These are phyloP conservation scores for Arthrobotrys iridis DNA, from an alignment of 2,329 filamentous ascomycete species.

Conservation along the genomic window DNA sequence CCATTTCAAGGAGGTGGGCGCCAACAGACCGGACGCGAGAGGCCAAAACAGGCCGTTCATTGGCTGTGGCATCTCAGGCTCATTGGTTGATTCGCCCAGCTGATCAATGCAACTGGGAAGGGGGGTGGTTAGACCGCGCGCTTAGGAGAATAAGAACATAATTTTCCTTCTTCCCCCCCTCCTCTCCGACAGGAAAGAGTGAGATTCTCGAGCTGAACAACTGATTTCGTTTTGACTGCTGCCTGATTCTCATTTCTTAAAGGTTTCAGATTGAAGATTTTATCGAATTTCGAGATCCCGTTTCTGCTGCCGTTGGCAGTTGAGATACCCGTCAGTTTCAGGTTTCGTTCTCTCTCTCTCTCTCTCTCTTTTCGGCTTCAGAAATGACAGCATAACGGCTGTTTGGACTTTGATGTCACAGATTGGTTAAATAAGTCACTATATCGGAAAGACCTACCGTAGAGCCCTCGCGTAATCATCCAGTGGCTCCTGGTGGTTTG, in stretches of 20 bases:
- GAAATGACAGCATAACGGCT: constrained; percentile 13
- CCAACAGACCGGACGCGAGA: constrained; percentile 53
- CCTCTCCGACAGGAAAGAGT: constrained; percentile 1
- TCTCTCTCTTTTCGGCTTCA: too few relatives aligned
- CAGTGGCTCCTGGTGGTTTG: neutral
- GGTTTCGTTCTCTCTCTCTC: too few relatives aligned
- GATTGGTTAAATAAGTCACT: neutral
- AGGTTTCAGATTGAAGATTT: constrained; percentile 50
- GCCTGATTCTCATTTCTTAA: constrained; percentile 54
- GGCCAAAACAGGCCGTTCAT: constrained; percentile 32
- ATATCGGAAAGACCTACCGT: neutral
- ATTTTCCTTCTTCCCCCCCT: constrained; percentile 10
- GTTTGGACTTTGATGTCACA: neutral
- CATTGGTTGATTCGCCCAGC: constrained; percentile 48
- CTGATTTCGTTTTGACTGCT: constrained; percentile 19
- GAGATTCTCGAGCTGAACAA: constrained; percentile 15
- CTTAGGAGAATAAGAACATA: constrained; percentile 47
- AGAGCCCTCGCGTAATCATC: neutral
- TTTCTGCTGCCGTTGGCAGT: constrained; percentile 37
- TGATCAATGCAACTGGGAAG: constrained; percentile 51
- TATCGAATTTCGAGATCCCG: constrained; percentile 13
- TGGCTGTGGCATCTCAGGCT: constrained; percentile 29
- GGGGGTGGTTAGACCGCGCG: constrained; percentile 51
- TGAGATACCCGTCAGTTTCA: constrained; percentile 14
- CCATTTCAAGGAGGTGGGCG: constrained; percentile 53